phyloP scores from a whole-genome alignment of 1,139 yeast species.

The Sugiyamaella paludigena region DNA sequence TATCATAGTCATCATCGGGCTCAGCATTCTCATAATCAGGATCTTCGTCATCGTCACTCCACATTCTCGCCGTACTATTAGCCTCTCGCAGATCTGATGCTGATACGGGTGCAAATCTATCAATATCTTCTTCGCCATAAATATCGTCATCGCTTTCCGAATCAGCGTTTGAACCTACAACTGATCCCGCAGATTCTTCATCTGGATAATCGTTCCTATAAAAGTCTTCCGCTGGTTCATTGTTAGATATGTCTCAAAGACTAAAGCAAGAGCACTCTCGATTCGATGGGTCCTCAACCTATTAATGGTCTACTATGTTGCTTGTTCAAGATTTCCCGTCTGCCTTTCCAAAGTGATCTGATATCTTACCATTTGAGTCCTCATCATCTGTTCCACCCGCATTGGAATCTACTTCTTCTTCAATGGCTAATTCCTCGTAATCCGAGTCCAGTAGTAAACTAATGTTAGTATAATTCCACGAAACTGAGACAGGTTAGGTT shows the following conservation, averaged over 20 bases:
- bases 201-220: conserved; percentile 95
- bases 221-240: conserved; percentile 62
- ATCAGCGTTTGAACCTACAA: conserved; percentile 15
- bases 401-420: conserved; percentile 41
- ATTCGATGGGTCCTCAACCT: too few relatives aligned
- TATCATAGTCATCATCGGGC: conserved; percentile 17
- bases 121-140: conserved; percentile 47
- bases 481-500: not conserved
- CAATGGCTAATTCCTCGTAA: conserved; percentile 52
- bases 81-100: conserved; percentile 32
- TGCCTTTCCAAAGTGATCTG: not conserved
- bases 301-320: too few relatives aligned
- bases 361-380: conserved; percentile 60
- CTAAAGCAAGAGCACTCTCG: too few relatives aligned
- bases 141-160: conserved; percentile 3
- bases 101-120: conserved; percentile 14
- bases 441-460: conserved; percentile 49
- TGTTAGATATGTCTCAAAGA: not conserved
- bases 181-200: conserved; percentile 68
- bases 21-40: conserved; percentile 19
- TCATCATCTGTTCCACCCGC: conserved; percentile 55
- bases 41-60: conserved; percentile 23
- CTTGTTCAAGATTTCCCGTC: too few relatives aligned
- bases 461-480: conserved; percentile 1
- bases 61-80: conserved; percentile 23